Conservation (phyloP, 257 asterid species). For the Asclepias syriaca region DNA sequence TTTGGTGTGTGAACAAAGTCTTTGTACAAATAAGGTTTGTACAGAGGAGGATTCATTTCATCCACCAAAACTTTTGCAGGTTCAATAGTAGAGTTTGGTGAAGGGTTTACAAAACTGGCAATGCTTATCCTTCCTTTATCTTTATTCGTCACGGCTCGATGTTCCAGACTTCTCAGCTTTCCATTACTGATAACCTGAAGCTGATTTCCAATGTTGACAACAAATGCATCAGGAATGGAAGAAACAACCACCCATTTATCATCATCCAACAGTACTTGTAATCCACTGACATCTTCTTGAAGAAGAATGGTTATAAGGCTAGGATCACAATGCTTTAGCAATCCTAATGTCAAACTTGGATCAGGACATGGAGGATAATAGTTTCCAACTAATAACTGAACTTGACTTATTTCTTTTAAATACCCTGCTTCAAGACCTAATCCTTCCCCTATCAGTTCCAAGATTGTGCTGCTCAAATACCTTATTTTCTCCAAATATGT, state of each 20-base stretch:
- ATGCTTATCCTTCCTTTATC: slow-evolving; percentile 45
- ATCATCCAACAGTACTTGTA: slow-evolving; percentile 30
- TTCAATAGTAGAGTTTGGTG: slow-evolving; percentile 34
- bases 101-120: slow-evolving; percentile 53
- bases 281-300: slow-evolving; percentile 30
- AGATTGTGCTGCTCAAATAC: slow-evolving; percentile 31
- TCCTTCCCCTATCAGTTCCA: slow-evolving; percentile 50
- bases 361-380: slow-evolving; percentile 70
- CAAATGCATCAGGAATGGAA: slow-evolving; percentile 45
- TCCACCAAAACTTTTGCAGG: slow-evolving; percentile 42
- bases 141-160: slow-evolving; percentile 55
- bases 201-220: slow-evolving; percentile 53
- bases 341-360: slow-evolving; percentile 62
- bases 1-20: slow-evolving; percentile 35
- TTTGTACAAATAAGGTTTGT: slow-evolving; percentile 28
- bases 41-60: slow-evolving; percentile 44
- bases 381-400: slow-evolving; percentile 45
- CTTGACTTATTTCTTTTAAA: slow-evolving; percentile 40
- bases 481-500: slow-evolving; percentile 36
- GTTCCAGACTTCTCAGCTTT: slow-evolving; percentile 44
- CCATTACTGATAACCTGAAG: slow-evolving; percentile 62
- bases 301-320: slow-evolving; percentile 57
- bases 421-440: slow-evolving; percentile 36
- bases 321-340: slow-evolving; percentile 61
- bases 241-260: slow-evolving; percentile 53